Evolutionary conservation across 2,329 filamentous ascomycete genomes (phyloP), one percentile per base, ranked within the genome.

Genomic region (Exophiala lecanii-corni): DNA sequence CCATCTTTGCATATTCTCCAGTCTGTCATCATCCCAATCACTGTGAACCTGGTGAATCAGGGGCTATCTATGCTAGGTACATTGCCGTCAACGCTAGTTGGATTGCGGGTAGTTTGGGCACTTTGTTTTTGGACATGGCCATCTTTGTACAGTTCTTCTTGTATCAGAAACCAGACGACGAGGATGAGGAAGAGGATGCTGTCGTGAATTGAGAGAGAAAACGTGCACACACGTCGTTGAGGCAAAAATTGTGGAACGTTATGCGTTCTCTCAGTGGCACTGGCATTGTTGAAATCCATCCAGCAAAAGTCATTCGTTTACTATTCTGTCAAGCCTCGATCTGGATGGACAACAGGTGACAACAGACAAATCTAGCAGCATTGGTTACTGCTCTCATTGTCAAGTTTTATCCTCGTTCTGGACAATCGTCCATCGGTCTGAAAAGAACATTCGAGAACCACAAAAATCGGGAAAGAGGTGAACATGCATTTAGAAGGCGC

Each of bases 101-200:
- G 92, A 60, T 98, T 46, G 73, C 89, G 3, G 92, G 92, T 1
- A 95, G 89, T 61, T 73, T 92, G 36, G 89, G 94, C 1, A 96
- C 91, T 2, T 68, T 97, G 43, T 66, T 92, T 42, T 68, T 97
- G 52, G 92, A 97, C 65, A 72, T 89, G 61, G 79, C 76, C 19
- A 92, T 97, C 2, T 96, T 96, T 64, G 78, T 79, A 9, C 91
- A 97, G 65, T 96, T 94, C 61, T 96, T 94, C 62, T 63, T 94
- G 59, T 97, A 97, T 63, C 75, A 73, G 33, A 65, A 67, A 42
- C 62, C 58, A 38, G 51, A 45, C 3, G 54, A 58, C 10, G 49
- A 50, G 1, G 41, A 52, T 3, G 43, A 54, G 21, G 45, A 41
- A 28, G 45, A 51, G 12, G 42, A 41, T 20, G 49, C 38, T 12